Percentiles rank a stretch among this genome's conserved stretches.
phyloP scores from a whole-genome alignment of 2,329 filamentous ascomycete species.

The Scopulariopsis brevicaulis region DNA sequence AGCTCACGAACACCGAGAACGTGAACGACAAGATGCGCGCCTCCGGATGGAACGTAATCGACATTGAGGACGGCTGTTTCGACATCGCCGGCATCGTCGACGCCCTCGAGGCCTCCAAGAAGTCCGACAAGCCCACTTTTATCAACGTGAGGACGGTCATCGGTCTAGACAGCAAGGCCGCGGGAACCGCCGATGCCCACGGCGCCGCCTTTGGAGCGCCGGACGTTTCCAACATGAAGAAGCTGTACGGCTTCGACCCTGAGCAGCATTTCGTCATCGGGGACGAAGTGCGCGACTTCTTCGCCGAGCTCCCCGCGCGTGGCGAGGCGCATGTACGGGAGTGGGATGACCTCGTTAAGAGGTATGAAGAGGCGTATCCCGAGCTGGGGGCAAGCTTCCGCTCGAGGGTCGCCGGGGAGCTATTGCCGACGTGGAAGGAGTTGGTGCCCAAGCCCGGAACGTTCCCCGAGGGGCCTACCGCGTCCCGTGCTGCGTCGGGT shows the following conservation, averaged over 20 bases:
- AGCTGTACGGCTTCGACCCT: slow-evolving; percentile 92
- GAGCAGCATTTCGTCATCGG: slow-evolving; percentile 87
- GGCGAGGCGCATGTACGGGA: slow-evolving; percentile 85
- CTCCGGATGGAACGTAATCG: slow-evolving; percentile 89
- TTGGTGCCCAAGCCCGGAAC: slow-evolving; percentile 74
- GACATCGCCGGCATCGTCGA: slow-evolving; percentile 81
- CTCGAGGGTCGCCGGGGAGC: slow-evolving; percentile 70
- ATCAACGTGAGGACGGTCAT: slow-evolving; percentile 98
- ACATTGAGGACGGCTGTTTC: slow-evolving; percentile 77
- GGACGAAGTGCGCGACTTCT: slow-evolving; percentile 86
- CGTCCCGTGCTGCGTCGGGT: slow-evolving; percentile 90
- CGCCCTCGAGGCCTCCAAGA: slow-evolving; percentile 74
- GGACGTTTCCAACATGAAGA: slow-evolving; percentile 87
- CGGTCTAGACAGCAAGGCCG: slow-evolving; percentile 83
- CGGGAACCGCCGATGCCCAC: slow-evolving; percentile 93
- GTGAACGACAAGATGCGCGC: slow-evolving; percentile 89
- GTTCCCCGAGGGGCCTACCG: slow-evolving; percentile 69
- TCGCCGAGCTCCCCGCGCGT: slow-evolving; percentile 71
- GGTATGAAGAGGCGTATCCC: slow-evolving; percentile 72
- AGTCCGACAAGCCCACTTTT: slow-evolving; percentile 89
- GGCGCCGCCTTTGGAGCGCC: slow-evolving; percentile 91
- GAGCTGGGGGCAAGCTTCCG: slow-evolving; percentile 68
- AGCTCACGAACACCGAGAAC: slow-evolving; percentile 93
- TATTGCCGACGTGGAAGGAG: slow-evolving; percentile 96
- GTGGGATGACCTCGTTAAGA: slow-evolving; percentile 88